Percentiles rank a stretch among this genome's conserved stretches.
Evolutionary conservation across 257 asterid genomes (phyloP).

Genomic region (Misopates orontium): DNA sequence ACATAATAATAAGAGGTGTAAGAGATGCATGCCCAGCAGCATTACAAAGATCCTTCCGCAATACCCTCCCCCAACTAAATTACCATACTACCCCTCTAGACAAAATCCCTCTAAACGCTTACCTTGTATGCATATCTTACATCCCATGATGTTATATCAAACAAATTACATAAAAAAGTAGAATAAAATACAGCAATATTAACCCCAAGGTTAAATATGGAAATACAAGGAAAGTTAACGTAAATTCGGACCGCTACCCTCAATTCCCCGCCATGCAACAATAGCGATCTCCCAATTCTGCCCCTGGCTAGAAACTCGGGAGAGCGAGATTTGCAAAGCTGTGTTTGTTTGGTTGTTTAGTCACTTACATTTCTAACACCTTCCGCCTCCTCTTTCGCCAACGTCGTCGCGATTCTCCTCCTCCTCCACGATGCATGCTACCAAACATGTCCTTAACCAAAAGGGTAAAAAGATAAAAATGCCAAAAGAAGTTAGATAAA

Average conservation of each 20-base stretch:
- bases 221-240: conserved; percentile 19
- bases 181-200: neutral
- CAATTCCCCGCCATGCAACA: conserved; percentile 51
- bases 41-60: neutral
- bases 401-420: conserved; percentile 16
- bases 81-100: conserved; percentile 29
- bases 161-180: neutral
- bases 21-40: conserved; percentile 49
- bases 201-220: conserved; percentile 19
- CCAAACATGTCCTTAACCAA: conserved; percentile 24
- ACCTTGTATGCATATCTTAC: conserved; percentile 45
- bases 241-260: conserved; percentile 51
- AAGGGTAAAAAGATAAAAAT: neutral
- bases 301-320: conserved; percentile 30
- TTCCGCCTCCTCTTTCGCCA: conserved; percentile 11
- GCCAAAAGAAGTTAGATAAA: neutral
- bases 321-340: conserved; percentile 43
- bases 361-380: conserved; percentile 18
- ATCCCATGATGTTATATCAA: conserved; percentile 25
- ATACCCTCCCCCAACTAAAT: conserved; percentile 12
- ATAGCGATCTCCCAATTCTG: conserved; percentile 38
- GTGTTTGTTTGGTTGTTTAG: conserved; percentile 11
- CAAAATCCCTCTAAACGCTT: conserved; percentile 18
- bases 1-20: conserved; percentile 36
- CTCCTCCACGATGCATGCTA: conserved; percentile 31